Conservation (phyloP, 225 moss, liverwort and hornwort species). For the Physcomitrium patens region DNA sequence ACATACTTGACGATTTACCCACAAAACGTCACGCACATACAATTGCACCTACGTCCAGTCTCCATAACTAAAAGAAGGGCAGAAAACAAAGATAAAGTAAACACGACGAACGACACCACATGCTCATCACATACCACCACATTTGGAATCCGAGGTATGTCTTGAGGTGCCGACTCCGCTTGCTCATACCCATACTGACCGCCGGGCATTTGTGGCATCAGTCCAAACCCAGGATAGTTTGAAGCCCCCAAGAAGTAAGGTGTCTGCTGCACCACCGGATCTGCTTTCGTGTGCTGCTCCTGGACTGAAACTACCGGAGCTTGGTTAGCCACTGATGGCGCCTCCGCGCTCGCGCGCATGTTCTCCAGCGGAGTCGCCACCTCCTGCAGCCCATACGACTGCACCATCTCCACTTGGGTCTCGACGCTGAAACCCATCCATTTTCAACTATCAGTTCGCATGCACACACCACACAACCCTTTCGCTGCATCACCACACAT, state of each 20-base stretch:
- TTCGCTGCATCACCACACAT: too few species aligned
- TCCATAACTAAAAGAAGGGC: neutral
- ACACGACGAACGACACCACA: neutral
- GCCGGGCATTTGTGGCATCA: conserved; percentile 85
- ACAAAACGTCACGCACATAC: too few species aligned
- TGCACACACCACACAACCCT: too few species aligned
- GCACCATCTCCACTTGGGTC: conserved; percentile 56
- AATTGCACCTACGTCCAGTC: neutral
- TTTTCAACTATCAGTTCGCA: neutral
- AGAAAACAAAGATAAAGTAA: neutral
- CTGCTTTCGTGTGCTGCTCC: conserved; percentile 70
- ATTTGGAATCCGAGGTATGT: conserved; percentile 78
- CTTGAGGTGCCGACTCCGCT: conserved; percentile 68
- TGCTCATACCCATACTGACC: conserved; percentile 83
- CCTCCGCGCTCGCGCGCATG: conserved; percentile 49
- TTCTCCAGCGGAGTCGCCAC: conserved; percentile 52
- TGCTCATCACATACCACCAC: conserved; percentile 60
- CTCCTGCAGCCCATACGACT: conserved; percentile 64
- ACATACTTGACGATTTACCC: neutral
- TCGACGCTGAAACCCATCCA: conserved; percentile 46
- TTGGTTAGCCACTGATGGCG: conserved; percentile 47
- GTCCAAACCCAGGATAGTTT: conserved; percentile 80
- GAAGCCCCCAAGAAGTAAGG: conserved; percentile 77
- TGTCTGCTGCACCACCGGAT: conserved; percentile 70
- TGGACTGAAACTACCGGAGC: conserved; percentile 39